These are phyloP conservation scores for Apiotrichum porosum DNA, from an alignment of 1,284 basidiomycete species.

Conservation along the genomic window DNA sequence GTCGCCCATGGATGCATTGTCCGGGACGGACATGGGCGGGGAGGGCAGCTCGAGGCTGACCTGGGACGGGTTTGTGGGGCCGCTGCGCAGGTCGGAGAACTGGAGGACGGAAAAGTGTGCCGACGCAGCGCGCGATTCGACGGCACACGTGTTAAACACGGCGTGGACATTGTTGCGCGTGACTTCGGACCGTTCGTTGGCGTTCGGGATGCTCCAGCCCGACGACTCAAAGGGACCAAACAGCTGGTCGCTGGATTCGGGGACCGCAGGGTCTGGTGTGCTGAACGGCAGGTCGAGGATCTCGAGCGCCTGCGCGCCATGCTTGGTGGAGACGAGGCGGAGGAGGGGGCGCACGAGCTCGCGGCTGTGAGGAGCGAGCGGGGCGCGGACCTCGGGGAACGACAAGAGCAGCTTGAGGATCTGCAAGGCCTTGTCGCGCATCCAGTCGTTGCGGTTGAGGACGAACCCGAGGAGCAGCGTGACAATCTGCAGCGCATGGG, in stretches of 20 bases:
- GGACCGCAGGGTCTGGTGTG: conserved; percentile 65
- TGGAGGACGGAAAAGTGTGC: conserved; percentile 48
- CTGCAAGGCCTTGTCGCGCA: conserved; percentile 76
- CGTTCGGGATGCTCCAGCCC: conserved; percentile 77
- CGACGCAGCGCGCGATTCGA: conserved; percentile 54
- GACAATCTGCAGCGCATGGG: conserved; percentile 65
- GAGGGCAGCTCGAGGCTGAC: conserved; percentile 52
- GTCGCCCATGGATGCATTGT: conserved; percentile 61
- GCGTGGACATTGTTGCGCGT: conserved; percentile 73
- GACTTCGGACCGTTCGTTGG: conserved; percentile 57
- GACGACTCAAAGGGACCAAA: conserved; percentile 76
- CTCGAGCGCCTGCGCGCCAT: conserved; percentile 78
- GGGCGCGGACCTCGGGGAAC: conserved; percentile 70
- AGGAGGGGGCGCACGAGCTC: conserved; percentile 87
- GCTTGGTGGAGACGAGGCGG: conserved; percentile 75
- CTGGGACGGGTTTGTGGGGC: conserved; percentile 13
- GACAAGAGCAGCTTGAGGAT: conserved; percentile 84
- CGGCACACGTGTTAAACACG: conserved; percentile 74
- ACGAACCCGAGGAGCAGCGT: conserved; percentile 78
- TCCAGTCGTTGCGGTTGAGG: conserved; percentile 78
- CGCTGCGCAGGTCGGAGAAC: conserved; percentile 34
- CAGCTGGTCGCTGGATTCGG: conserved; percentile 77
- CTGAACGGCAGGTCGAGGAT: conserved; percentile 84
- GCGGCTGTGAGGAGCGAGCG: conserved; percentile 68
- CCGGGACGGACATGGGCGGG: conserved; percentile 62